A percentile compares a stretch with the other conserved stretches of the same genome.
These are phyloP conservation scores for Leishmania lainsoni DNA, from an alignment of 208 protist genomes.

Conservation along the genomic window DNA sequence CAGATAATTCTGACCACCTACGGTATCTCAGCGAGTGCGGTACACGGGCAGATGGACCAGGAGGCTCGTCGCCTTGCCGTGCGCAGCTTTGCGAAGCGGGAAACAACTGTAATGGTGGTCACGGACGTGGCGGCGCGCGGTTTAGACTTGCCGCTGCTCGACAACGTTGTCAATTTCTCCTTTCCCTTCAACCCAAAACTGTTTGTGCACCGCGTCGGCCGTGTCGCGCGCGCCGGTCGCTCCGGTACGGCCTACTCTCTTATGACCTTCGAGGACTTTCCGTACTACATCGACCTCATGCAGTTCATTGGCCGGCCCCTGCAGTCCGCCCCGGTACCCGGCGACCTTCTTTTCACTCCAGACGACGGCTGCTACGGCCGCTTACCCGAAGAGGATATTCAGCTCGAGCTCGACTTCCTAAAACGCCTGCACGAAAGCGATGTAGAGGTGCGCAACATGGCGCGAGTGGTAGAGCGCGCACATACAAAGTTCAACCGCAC, in stretches of 20 bases:
- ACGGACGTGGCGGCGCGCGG: slow-evolving; percentile 99
- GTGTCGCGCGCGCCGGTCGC: slow-evolving; percentile 98
- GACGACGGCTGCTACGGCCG: slow-evolving; percentile 91
- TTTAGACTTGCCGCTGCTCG: slow-evolving; percentile 98
- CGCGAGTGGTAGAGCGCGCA: slow-evolving; percentile 83
- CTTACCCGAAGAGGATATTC: slow-evolving; percentile 83
- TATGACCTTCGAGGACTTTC: slow-evolving; percentile 96
- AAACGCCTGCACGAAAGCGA: slow-evolving; percentile 60
- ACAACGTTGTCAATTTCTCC: slow-evolving; percentile 99
- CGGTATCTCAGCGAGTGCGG: slow-evolving; percentile 66
- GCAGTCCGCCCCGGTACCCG: slow-evolving; percentile 45
- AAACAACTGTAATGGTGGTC: slow-evolving; percentile 96
- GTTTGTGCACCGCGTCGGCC: slow-evolving; percentile 98
- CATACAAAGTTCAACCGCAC: slow-evolving; percentile 91
- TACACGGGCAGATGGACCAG: slow-evolving; percentile 98
- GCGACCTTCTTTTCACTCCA: slow-evolving; percentile 74
- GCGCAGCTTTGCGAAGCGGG: slow-evolving; percentile 88
- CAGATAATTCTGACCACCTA: slow-evolving; percentile 87
- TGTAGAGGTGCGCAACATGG: slow-evolving; percentile 81
- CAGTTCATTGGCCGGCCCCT: slow-evolving; percentile 82
- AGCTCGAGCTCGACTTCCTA: slow-evolving; percentile 88
- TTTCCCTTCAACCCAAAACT: slow-evolving; percentile 98
- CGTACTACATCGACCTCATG: slow-evolving; percentile 92
- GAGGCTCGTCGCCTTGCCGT: slow-evolving; percentile 96
- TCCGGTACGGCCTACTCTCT: slow-evolving; percentile 95